phyloP scores from a whole-genome alignment of 2,329 filamentous ascomycete genomes.

The Cladobotryum mycophilum region DNA sequence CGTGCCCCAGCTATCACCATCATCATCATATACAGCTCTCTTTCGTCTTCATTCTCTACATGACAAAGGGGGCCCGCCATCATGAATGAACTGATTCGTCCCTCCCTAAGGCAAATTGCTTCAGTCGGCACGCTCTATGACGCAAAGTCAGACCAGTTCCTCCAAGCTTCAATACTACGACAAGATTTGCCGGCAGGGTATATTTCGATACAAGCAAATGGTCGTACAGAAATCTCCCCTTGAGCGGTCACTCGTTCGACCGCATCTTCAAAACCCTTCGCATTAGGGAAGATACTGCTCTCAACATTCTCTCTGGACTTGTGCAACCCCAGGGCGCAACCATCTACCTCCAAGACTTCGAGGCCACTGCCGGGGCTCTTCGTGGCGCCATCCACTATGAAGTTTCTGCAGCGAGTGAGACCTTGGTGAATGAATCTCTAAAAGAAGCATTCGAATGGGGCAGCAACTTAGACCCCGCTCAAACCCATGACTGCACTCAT shows the following conservation, averaged over 20 bases:
- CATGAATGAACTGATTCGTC: constrained; percentile 5
- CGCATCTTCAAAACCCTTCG: constrained; percentile 1
- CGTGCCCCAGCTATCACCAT: no score
- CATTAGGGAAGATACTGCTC: constrained; percentile 5
- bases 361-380: fast-evolving
- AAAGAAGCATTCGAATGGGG: background rate
- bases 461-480: background rate
- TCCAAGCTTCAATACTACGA: constrained; percentile 6
- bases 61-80: no score
- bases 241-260: background rate
- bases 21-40: no score
- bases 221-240: background rate
- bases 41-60: no score
- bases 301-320: constrained; percentile 10
- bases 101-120: constrained; percentile 10
- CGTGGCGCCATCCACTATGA: background rate
- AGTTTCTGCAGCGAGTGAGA: constrained; percentile 4
- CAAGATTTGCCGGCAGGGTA: background rate
- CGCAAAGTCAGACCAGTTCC: constrained; percentile 10
- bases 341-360: constrained; percentile 7
- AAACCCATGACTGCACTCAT: constrained; percentile 2
- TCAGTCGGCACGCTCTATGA: constrained; percentile 15
- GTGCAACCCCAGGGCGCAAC: constrained; percentile 8
- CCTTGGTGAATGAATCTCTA: background rate
- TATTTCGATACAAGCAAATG: background rate